These are phyloP conservation scores for Kwoniella sp. DNA, from an alignment of 768 basidiomycete species.

Conservation along the genomic window DNA sequence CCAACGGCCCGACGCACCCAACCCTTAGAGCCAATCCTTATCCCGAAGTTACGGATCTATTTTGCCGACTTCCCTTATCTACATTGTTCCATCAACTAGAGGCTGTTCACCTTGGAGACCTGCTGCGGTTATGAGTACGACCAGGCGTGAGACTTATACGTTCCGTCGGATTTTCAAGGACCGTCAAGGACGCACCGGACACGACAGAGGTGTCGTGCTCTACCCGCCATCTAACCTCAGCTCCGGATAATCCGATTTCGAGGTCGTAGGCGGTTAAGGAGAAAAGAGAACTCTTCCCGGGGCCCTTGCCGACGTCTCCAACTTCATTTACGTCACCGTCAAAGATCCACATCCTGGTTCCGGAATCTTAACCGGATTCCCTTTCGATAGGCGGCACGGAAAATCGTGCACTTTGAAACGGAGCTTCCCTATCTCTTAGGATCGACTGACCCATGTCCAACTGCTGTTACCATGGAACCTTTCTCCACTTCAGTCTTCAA, in stretches of 20 bases:
- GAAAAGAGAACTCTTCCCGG: slow-evolving; percentile 79
- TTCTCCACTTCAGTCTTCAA: slow-evolving; percentile 87
- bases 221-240: slow-evolving; percentile 72
- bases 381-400: slow-evolving; percentile 72
- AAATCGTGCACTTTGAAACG: slow-evolving; percentile 69
- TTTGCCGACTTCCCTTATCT: slow-evolving; percentile 81
- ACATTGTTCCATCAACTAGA: slow-evolving; percentile 79
- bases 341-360: slow-evolving; percentile 66
- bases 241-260: slow-evolving; percentile 76
- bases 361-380: slow-evolving; percentile 78
- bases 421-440: slow-evolving; percentile 77
- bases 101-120: slow-evolving; percentile 80
- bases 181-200: slow-evolving; percentile 74
- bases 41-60: slow-evolving; percentile 74
- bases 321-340: slow-evolving; percentile 71
- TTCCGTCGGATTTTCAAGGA: slow-evolving; percentile 81
- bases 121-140: slow-evolving; percentile 75
- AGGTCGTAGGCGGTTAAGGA: slow-evolving; percentile 73
- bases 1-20: slow-evolving; percentile 72
- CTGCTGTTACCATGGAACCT: slow-evolving; percentile 84
- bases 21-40: slow-evolving; percentile 74
- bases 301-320: slow-evolving; percentile 67
- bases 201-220: slow-evolving; percentile 71
- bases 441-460: slow-evolving; percentile 85
- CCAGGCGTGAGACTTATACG: slow-evolving; percentile 70